phyloP scores from a whole-genome alignment of 257 asterid species.

The Ajuga chamaepitys region DNA sequence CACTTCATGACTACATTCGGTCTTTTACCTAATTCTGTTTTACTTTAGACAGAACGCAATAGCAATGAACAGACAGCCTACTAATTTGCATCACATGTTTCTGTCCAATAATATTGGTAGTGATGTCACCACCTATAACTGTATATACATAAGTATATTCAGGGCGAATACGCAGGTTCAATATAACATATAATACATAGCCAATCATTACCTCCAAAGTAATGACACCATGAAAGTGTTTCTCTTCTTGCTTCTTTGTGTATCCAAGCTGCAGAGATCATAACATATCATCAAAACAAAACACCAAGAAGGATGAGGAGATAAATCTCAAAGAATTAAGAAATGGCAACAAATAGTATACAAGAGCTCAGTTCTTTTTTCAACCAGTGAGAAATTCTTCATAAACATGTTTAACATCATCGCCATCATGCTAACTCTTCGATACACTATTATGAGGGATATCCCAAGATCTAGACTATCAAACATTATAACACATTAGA shows the following conservation, averaged over 20 bases:
- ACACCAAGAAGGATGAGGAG: conserved; percentile 1
- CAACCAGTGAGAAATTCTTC: neutral
- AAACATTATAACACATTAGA: neutral
- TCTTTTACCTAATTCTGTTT: neutral
- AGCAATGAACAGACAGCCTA: neutral
- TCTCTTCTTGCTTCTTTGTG: conserved; percentile 93
- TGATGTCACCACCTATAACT: neutral
- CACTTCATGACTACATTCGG: neutral
- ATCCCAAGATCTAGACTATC: neutral
- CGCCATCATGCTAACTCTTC: neutral
- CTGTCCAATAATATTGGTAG: neutral
- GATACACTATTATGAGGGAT: neutral
- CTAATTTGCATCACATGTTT: neutral
- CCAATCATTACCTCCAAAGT: conserved; percentile 65
- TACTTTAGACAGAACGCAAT: neutral
- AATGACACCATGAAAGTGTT: conserved; percentile 85
- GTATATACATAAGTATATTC: neutral
- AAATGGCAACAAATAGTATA: neutral
- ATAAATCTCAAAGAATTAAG: neutral
- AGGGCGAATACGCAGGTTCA: neutral
- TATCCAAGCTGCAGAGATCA: conserved; percentile 76
- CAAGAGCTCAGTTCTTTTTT: neutral
- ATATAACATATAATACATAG: neutral
- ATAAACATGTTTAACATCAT: neutral
- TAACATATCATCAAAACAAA: neutral